These are phyloP conservation scores for Stentor roeselii DNA, from an alignment of 73 alveolate genomes.

Conservation along the genomic window DNA sequence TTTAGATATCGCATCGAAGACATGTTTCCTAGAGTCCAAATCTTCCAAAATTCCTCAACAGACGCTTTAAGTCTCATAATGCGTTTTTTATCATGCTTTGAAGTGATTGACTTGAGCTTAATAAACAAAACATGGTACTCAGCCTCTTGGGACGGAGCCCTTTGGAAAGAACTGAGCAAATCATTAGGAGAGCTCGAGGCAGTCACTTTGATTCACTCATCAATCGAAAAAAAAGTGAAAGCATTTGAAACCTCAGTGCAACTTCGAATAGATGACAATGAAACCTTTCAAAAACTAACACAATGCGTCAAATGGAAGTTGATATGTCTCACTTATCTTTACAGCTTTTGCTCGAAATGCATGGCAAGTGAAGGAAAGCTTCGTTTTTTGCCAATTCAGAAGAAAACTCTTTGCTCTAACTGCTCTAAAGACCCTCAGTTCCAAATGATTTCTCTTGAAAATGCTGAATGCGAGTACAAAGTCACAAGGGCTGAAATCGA, in stretches of 20 bases:
- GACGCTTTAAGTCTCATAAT: neutral
- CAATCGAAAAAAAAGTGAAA: too few relatives aligned
- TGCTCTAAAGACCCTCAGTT: neutral
- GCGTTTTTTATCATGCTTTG: neutral
- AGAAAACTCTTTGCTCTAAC: neutral
- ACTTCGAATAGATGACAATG: neutral
- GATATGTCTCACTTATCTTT: neutral
- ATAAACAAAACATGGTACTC: neutral
- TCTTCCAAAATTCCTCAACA: neutral
- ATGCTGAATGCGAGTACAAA: neutral
- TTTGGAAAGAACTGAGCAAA: neutral
- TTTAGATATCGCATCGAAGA: neutral
- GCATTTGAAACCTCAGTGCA: neutral
- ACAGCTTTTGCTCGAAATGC: neutral
- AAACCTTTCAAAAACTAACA: neutral
- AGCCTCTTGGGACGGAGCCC: neutral
- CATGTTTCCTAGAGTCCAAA: neutral
- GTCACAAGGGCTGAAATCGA: conserved; percentile 4
- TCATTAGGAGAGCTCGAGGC: neutral
- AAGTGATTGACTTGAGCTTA: neutral
- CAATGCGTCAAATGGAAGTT: neutral
- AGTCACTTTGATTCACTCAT: neutral
- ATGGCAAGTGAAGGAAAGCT: neutral
- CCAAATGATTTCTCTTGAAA: conserved; percentile 21
- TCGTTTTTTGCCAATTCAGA: neutral